Evolutionary conservation across 2,329 filamentous ascomycete genomes (phyloP), one percentile per base, ranked within the genome.

Genomic region (Fusarium buxicola): DNA sequence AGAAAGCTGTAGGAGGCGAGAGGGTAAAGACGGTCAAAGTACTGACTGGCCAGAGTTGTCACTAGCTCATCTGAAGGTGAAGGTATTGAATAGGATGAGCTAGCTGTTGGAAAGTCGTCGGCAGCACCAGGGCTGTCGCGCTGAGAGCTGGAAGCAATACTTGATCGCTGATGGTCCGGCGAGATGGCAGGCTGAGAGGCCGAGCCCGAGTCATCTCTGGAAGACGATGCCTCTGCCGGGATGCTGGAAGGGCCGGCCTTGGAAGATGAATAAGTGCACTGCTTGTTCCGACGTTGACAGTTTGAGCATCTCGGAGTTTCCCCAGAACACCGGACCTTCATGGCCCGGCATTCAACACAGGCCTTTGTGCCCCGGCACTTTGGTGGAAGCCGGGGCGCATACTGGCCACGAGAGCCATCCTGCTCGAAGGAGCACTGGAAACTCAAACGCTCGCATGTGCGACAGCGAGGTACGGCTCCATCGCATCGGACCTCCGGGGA

Each of bases 391-490:
- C 65, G 59, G 31, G 69, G 69, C 16, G 65, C 60, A 31, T 60
- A 68, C 16, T 65, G 63, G 1, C 69, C 60, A 12, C 36, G 51
- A 9, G 69, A 67, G 2, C 69, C 69, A 13, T 71, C 69, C 25
- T 71, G 67, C 28, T 71, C 67, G 39, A 71, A 69, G 12, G 69
- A 71, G 34, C 69, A 71, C 39, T 71, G 69, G 38, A 71, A 71
- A 16, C 56, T 62, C 35, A 71, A 58, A 32, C 69, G 65, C 39
- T 70, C 60, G 50, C 69, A 71, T 8, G 69, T 70, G 43, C 65
- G 65, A 41, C 69, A 71, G 24, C 60, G 53, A 41, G 69, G 69
- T 5, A 69, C 60, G 43, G 60, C 56, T 21, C 69, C 69, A 39
- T 71, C 69, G 46, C 69, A 71, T 67, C 69, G 69, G 63, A 71